Base-by-base conservation (phyloP, 163 green algal species). In the Volvox carteri region DNA sequence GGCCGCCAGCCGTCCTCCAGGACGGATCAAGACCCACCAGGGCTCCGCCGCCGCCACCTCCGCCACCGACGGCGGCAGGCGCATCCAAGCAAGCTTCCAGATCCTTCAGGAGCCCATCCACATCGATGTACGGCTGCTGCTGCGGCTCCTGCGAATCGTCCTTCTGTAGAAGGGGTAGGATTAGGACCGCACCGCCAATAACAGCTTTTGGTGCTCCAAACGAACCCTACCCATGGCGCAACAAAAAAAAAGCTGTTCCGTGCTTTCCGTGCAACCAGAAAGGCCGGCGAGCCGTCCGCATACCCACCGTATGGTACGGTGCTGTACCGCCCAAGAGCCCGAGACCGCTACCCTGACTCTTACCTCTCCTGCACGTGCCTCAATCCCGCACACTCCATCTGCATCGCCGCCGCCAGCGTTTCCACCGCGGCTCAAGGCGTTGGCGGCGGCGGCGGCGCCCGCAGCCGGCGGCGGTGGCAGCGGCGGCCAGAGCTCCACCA, bases 401-500 rank as follows among this genome's bases (percentile, higher is more conserved):
- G 42, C 73, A 65, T 5, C 76, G 37, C 76, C 52, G 35, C 50
- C 19, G 30, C n/a, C 76, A 9, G 4, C 30, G 4, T 1, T 16
- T 5, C 0, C 37, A 25, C 39, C 70, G 21, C 0, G 37, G 28
- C 39, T 52, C 5, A 18, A 33, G 16, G 11, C 70, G 37, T 30
- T 39, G 12, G 70, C 37, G 1, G 19, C 41, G 23, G 4, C 33
- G 70, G 19, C 41, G 37, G 3, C 37, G n/a, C 14, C 44, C 28
- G 23, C 18, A 23, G 28, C n/a, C 3, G 5, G 18, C 74, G 28
- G n/a, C n/a, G n/a, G n/a, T n/a, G n/a, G n/a, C n/a, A n/a, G n/a
- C 42, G 75, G 30, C 35, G 78, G 78, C 78, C 78, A 86, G 12
- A 77, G 11, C 0, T 60, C 39, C n/a, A 86, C 54, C 58, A 76